Conservation (phyloP, 1,284 basidiomycete genomes). For the Phaffia rhodozyma region DNA sequence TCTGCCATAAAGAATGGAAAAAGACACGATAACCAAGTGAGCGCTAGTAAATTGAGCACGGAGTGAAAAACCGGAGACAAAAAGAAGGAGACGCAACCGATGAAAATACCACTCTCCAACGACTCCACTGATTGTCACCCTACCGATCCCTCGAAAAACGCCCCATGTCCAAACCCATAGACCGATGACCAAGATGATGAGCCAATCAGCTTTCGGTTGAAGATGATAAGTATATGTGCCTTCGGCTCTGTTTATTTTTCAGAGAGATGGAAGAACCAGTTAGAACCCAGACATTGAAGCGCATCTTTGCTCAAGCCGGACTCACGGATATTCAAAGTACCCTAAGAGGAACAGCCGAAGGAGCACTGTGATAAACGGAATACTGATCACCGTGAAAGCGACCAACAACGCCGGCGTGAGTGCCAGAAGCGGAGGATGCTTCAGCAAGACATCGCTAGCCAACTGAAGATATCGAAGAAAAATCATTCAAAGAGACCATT, state of each 20-base stretch:
- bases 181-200: constrained; percentile 52
- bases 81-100: constrained; percentile 42
- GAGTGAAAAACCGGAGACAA: not conserved
- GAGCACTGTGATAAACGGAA: constrained; percentile 76
- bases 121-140: constrained; percentile 67
- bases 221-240: constrained; percentile 57
- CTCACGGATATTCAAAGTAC: constrained; percentile 41
- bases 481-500: not conserved
- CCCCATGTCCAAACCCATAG: constrained; percentile 89
- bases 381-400: constrained; percentile 54
- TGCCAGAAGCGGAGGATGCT: constrained; percentile 67
- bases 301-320: constrained; percentile 3
- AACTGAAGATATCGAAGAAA: constrained; percentile 34
- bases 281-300: constrained; percentile 16
- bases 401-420: constrained; percentile 69
- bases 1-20: constrained; percentile 31
- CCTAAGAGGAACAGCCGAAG: constrained; percentile 67
- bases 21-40: not conserved
- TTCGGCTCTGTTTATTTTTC: constrained; percentile 21
- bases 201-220: constrained; percentile 66
- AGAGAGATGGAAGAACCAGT: not conserved
- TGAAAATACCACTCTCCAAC: constrained; percentile 89
- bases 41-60: not conserved
- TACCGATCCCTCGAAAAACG: constrained; percentile 64
- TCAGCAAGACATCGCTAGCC: constrained; percentile 60